A percentile compares a stretch with the other conserved stretches of the same genome.
Evolutionary conservation across 2,329 filamentous ascomycete species (phyloP).

Genomic region (Blastomyces emzantsi): DNA sequence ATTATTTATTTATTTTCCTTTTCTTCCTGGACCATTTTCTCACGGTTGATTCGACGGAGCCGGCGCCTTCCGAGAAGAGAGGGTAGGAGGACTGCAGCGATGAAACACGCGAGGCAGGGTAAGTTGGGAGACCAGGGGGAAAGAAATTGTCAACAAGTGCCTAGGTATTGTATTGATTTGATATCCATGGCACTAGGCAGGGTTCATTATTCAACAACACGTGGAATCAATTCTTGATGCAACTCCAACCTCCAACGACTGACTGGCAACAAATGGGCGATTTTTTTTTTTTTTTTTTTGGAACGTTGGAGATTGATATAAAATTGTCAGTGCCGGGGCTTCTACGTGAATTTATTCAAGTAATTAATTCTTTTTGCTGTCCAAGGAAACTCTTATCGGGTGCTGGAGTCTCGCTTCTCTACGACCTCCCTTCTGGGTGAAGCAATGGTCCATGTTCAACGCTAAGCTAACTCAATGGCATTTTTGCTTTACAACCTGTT

Average conservation of each 20-base stretch:
- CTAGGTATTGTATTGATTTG: neutral
- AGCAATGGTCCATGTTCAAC: no score
- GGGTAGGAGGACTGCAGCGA: neutral
- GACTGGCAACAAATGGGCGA: no score
- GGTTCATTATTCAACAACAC: neutral
- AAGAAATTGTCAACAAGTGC: neutral
- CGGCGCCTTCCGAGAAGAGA: neutral
- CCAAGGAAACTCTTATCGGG: no score
- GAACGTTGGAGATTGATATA: neutral
- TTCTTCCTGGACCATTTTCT: neutral
- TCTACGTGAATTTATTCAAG: no score
- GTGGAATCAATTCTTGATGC: neutral
- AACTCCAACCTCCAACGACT: no score
- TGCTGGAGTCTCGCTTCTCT: no score
- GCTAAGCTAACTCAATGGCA: no score
- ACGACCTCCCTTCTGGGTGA: no score
- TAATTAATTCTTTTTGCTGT: no score
- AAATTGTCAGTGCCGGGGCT: neutral
- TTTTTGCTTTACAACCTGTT: no score
- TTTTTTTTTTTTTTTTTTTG: no score
- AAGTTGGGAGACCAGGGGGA: neutral
- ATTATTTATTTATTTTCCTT: no score
- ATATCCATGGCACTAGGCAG: neutral
- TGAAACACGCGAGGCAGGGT: neutral
- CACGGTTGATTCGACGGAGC: neutral